These are phyloP conservation scores for Pythium dissotocum DNA, from an alignment of 352 stramenopile species.

Conservation along the genomic window DNA sequence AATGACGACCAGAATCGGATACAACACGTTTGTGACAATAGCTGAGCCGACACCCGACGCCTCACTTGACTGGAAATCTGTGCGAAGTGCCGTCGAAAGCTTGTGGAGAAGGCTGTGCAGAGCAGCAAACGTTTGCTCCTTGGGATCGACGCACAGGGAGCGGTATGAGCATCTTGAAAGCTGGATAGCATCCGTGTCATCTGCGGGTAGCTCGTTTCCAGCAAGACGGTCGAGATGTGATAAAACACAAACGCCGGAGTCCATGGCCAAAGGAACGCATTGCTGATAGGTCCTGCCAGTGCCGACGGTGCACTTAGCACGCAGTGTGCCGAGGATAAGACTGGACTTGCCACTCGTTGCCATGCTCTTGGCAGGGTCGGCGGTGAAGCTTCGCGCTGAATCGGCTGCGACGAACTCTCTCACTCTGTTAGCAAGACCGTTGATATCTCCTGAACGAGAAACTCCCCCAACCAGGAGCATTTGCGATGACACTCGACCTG, in stretches of 20 bases:
- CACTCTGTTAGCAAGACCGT: constrained; percentile 29
- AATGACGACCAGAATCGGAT: constrained; percentile 72
- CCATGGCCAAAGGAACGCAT: constrained; percentile 47
- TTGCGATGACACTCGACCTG: constrained; percentile 16
- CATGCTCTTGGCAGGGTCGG: constrained; percentile 51
- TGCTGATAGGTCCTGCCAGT: constrained; percentile 38
- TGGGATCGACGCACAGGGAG: constrained; percentile 80
- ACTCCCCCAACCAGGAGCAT: constrained; percentile 52
- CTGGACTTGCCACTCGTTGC: constrained; percentile 56
- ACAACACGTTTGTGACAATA: constrained; percentile 53
- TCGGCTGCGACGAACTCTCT: constrained; percentile 37
- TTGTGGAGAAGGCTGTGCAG: constrained; percentile 56
- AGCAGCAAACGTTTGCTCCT: constrained; percentile 66
- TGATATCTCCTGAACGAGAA: constrained; percentile 32
- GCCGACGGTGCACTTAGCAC: constrained; percentile 40
- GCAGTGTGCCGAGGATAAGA: constrained; percentile 49
- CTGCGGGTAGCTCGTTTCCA: constrained; percentile 68
- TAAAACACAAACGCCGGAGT: constrained; percentile 74
- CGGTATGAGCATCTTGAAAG: constrained; percentile 75
- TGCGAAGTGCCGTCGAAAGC: constrained; percentile 36
- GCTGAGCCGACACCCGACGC: constrained; percentile 13
- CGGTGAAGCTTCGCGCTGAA: constrained; percentile 39
- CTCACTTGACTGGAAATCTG: constrained; percentile 11
- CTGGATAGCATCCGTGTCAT: constrained; percentile 79
- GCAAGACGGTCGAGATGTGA: constrained; percentile 79